A percentile compares a stretch with the other conserved stretches of the same genome.
Evolutionary conservation across 768 basidiomycete species (phyloP).

Genomic region (Pholiota conissans): DNA sequence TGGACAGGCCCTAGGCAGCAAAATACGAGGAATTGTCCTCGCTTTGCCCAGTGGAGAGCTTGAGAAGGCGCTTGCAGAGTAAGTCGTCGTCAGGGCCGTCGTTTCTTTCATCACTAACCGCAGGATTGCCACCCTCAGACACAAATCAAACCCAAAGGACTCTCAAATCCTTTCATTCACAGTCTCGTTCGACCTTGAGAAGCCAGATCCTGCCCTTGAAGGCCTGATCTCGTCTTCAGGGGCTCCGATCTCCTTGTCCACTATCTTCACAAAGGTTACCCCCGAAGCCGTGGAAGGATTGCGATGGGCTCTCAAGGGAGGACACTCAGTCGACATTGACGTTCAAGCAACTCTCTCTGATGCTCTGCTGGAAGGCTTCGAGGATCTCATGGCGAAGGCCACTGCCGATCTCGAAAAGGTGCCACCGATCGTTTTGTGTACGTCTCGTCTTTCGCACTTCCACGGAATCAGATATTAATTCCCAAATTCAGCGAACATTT

Average conservation of each 20-base stretch:
- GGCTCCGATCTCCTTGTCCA: constrained; percentile 53
- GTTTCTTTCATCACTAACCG: constrained; percentile 1
- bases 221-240: constrained; percentile 36
- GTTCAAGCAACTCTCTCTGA: constrained; percentile 57
- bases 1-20: constrained; percentile 42
- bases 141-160: constrained; percentile 16
- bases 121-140: constrained; percentile 1
- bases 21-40: constrained; percentile 58
- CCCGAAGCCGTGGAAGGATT: constrained; percentile 55
- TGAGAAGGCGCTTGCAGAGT: constrained; percentile 47
- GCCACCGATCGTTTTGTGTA: constrained; percentile 69
- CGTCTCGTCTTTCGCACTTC: constrained; percentile 22
- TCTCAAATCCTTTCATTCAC: constrained; percentile 54
- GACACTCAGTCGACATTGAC: constrained; percentile 70
- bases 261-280: constrained; percentile 52
- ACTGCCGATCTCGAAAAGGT: constrained; percentile 43
- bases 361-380: constrained; percentile 59
- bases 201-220: constrained; percentile 39
- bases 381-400: constrained; percentile 71
- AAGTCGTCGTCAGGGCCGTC: constrained; percentile 25
- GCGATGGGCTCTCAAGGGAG: constrained; percentile 63
- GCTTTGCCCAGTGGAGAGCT: constrained; percentile 45
- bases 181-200: constrained; percentile 61
- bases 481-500: constrained; percentile 61
- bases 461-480: constrained; percentile 5